These are phyloP conservation scores for Stagonosporopsis cucurbitacearum DNA, from an alignment of 2,329 filamentous ascomycete species.

Conservation along the genomic window DNA sequence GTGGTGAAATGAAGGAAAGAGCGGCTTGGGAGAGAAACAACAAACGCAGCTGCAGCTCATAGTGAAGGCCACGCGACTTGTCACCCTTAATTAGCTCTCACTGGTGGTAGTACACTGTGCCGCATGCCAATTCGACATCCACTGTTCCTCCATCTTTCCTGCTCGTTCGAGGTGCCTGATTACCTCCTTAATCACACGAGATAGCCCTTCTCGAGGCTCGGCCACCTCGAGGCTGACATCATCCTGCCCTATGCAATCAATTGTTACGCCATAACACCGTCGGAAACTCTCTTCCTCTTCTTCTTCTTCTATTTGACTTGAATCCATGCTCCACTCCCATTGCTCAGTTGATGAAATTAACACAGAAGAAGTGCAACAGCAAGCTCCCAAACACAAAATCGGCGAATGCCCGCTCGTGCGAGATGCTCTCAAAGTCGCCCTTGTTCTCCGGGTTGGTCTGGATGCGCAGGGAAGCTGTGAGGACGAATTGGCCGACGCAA, in stretches of 20 bases:
- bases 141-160: not conserved
- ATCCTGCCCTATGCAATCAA: conserved; percentile 6
- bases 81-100: not conserved
- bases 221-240: not conserved
- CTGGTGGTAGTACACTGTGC: not conserved
- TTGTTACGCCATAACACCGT: conserved; percentile 15
- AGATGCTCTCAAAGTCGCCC: conserved; percentile 75
- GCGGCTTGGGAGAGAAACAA: not conserved
- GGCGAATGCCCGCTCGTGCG: conserved; percentile 89
- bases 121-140: conserved; percentile 8
- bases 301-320: not conserved
- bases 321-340: not conserved
- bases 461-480: conserved; percentile 88
- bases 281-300: not conserved
- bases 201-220: not conserved
- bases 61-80: not conserved
- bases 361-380: conserved; percentile 97
- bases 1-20: conserved; percentile 2
- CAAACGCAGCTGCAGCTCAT: not conserved
- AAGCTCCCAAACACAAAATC: conserved; percentile 95
- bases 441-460: conserved; percentile 88
- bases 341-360: conserved; percentile 97
- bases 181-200: not conserved
- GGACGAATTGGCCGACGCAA: conserved; percentile 95
- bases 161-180: not conserved